Evolutionary conservation across 495 filamentous ascomycete genomes (phyloP), one percentile per base, ranked within the genome.

Genomic region (Bacidia gigantensis): DNA sequence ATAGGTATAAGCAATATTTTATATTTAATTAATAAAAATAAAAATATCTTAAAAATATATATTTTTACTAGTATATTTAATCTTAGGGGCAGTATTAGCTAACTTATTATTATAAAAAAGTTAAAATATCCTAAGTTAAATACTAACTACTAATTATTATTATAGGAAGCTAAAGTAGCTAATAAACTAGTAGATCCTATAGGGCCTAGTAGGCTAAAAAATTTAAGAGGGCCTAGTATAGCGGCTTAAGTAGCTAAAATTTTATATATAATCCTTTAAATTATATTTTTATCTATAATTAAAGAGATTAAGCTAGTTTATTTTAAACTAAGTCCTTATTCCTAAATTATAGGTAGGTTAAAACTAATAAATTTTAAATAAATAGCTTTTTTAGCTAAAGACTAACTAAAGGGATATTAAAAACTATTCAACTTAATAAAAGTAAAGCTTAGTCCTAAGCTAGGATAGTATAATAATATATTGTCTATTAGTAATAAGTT

Each of bases 191-290:
- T n/a, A n/a, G n/a, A n/a, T n/a, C n/a, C n/a, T n/a, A n/a, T n/a
- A n/a, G n/a, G n/a, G n/a, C n/a, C n/a, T n/a, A n/a, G n/a, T n/a
- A n/a, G n/a, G n/a, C n/a, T n/a, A n/a, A n/a, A n/a, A n/a, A n/a
- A n/a, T n/a, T n/a, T n/a, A n/a, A n/a, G n/a, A n/a, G n/a, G n/a
- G n/a, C n/a, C n/a, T n/a, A n/a, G n/a, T n/a, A n/a, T n/a, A n/a
- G n/a, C n/a, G n/a, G n/a, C n/a, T n/a, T n/a, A n/a, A n/a, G n/a
- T n/a, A n/a, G n/a, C n/a, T 22, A 49, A 12, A 26, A 50, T 14
- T 43, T 40, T 52, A 43, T 29, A 41, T 23, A 52, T 51, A 43
- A 43, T 56, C 18, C 29, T 51, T 50, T 46, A 35, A 35, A 35
- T 35, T 35, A 35, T 35, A 35, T 7, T 14, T 35, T 35, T 35